Base-by-base conservation (phyloP, 768 basidiomycete species). In the Hirschioporus abietinus region DNA sequence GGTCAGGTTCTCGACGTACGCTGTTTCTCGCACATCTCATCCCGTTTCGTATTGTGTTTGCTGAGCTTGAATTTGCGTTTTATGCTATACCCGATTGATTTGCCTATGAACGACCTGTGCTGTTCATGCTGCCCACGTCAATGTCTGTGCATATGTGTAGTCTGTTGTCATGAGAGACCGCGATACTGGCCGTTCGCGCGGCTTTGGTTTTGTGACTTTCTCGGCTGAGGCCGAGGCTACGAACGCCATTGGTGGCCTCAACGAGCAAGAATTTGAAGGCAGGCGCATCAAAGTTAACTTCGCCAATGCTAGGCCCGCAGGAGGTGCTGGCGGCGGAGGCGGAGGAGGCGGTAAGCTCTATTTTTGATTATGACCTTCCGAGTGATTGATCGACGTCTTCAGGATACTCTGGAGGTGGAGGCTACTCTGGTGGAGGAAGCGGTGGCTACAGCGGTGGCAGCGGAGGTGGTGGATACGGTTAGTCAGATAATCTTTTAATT, bases 151-250 rank as follows among this genome's bases (percentile, higher is more conserved):
- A 64, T 59, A 63, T 67, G 76, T 79, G 70, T 79, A 97, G 94
- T 92, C 91, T 72, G 95, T 96, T 80, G 95, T 96, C 78, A 96
- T 96, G 95, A 91, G 93, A 82, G 96, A 99, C 81, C 93, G 95
- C 76, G 96, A 97, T 76, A 98, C 96, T 71, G 92, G 93, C 68
- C 93, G 96, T 75, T 96, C 94, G 70, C 91, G 96, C 76, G 96
- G 96, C 74, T 98, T 98, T 77, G 96, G 96, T 69, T 98, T 98
- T 80, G 95, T 98, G 68, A 95, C 92, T 65, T 95, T 82, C 77
- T 77, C 81, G 69, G 75, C 77, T 62, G 59, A 73, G 15, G 73
- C 78, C 34, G 94, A 96, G 76, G 96, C 96, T 60, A 80, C 90
- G 12, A 81, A 81, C 68, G 95, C 96, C 60, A 96, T 97, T 75